Percentiles rank a stretch among this genome's conserved stretches.
phyloP scores from a whole-genome alignment of 192 early-diverging fungal genomes.

The Backusella westeae region DNA sequence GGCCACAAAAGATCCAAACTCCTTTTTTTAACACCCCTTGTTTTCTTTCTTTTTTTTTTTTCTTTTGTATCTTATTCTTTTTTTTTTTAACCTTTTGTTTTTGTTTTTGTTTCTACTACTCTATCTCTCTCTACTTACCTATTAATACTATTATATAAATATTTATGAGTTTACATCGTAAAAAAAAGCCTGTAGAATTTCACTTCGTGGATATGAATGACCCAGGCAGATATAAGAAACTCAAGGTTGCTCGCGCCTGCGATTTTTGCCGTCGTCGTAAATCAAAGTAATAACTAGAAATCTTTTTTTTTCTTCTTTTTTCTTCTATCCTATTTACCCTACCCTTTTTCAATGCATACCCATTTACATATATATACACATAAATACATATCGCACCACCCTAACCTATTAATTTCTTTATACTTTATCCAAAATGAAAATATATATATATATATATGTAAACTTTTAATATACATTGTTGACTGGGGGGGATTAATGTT shows the following conservation, averaged over 20 bases:
- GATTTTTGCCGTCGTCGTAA: conserved; percentile 34
- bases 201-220: conserved; percentile 39
- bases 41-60: conserved; percentile 17
- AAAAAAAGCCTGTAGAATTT: conserved; percentile 30
- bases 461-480: not conserved
- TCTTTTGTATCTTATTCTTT: conserved; percentile 4
- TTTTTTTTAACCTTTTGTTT: conserved; percentile 11
- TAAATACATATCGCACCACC: not conserved
- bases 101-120: conserved; percentile 2
- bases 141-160: not conserved
- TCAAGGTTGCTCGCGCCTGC: conserved; percentile 34
- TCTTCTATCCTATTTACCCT: not conserved
- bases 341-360: not conserved
- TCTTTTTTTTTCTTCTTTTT: not conserved
- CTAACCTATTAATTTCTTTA: not conserved
- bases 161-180: conserved; percentile 15
- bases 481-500: not conserved
- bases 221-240: conserved; percentile 32
- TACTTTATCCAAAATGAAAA: conserved; percentile 5
- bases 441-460: not conserved
- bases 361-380: not conserved
- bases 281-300: conserved; percentile 29
- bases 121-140: not conserved
- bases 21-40: conserved; percentile 12
- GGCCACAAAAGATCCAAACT: not conserved